Evolutionary conservation across 768 basidiomycete species (phyloP).

Genomic region (Boletus patriciae): DNA sequence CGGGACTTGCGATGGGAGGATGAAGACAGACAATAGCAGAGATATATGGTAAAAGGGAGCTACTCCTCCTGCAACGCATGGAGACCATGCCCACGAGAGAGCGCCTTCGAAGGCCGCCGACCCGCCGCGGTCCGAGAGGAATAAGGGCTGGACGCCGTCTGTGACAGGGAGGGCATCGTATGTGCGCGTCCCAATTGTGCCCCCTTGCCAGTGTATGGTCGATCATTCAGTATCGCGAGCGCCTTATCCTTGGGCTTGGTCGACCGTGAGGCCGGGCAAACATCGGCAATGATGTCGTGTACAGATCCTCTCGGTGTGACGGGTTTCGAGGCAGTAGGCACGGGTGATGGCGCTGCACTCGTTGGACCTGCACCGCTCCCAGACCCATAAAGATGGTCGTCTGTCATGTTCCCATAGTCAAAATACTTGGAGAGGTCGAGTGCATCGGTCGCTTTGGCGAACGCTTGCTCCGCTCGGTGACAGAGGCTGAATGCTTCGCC

Average conservation of each 20-base stretch:
- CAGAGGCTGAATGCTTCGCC: slow-evolving; percentile 5
- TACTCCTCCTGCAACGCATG: slow-evolving; percentile 10
- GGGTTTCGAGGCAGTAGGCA: not conserved
- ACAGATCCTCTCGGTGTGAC: not conserved
- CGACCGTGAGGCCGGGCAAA: not conserved
- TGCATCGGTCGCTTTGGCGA: not conserved
- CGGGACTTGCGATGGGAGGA: not conserved
- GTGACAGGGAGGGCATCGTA: slow-evolving; percentile 17
- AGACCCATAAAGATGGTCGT: not conserved
- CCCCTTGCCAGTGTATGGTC: not conserved
- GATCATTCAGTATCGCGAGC: slow-evolving; percentile 1
- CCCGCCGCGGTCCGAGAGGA: not conserved
- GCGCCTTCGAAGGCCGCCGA: not conserved
- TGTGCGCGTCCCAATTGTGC: slow-evolving; percentile 13
- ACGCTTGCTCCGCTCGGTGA: not conserved
- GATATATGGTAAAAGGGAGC: not conserved
- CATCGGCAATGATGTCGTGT: not conserved
- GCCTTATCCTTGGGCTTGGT: slow-evolving; percentile 1
- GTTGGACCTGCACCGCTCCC: not conserved
- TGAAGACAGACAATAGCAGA: not conserved
- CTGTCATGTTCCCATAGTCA: not conserved
- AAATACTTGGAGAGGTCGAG: slow-evolving; percentile 8
- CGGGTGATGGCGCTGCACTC: not conserved
- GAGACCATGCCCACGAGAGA: slow-evolving; percentile 1
- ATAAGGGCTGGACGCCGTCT: not conserved